Evolutionary conservation across 495 filamentous ascomycete genomes (phyloP).

Genomic region (Bacidia gigantensis): DNA sequence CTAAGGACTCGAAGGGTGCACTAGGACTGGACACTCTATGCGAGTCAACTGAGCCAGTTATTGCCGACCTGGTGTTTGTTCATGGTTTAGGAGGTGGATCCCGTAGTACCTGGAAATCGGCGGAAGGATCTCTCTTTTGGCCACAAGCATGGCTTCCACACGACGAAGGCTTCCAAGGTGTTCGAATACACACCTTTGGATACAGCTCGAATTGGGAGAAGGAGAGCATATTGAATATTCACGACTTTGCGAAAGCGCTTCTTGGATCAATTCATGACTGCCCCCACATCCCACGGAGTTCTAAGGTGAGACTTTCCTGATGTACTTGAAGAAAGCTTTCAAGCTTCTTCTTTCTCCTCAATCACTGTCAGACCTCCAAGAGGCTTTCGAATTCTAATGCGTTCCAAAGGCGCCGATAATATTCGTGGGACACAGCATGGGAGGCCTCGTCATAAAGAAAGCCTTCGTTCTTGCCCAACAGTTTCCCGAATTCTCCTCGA

Average conservation of each 20-base stretch:
- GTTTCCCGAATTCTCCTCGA: slow-evolving; percentile 14
- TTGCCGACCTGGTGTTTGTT: slow-evolving; percentile 25
- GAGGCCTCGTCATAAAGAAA: slow-evolving; percentile 40
- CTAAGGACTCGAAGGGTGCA: slow-evolving; percentile 1
- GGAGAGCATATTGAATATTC: slow-evolving; percentile 27
- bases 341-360: too few relatives aligned
- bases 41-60: neutral
- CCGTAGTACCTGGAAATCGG: slow-evolving; percentile 23
- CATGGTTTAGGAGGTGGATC: slow-evolving; percentile 27
- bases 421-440: slow-evolving; percentile 40
- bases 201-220: slow-evolving; percentile 26
- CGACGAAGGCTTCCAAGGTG: slow-evolving; percentile 20
- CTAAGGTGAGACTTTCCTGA: neutral
- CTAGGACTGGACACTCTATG: slow-evolving; percentile 11
- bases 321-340: too few relatives aligned
- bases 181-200: slow-evolving; percentile 27
- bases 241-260: slow-evolving; percentile 31
- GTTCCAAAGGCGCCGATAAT: slow-evolving; percentile 19
- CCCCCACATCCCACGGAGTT: slow-evolving; percentile 5
- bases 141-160: slow-evolving; percentile 28
- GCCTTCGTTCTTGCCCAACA: slow-evolving; percentile 17
- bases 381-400: too few relatives aligned
- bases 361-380: too few relatives aligned
- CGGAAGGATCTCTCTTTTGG: slow-evolving; percentile 21
- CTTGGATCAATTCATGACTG: slow-evolving; percentile 27